Evolutionary conservation across 495 filamentous ascomycete genomes (phyloP).

Genomic region (Peziza echinospora): DNA sequence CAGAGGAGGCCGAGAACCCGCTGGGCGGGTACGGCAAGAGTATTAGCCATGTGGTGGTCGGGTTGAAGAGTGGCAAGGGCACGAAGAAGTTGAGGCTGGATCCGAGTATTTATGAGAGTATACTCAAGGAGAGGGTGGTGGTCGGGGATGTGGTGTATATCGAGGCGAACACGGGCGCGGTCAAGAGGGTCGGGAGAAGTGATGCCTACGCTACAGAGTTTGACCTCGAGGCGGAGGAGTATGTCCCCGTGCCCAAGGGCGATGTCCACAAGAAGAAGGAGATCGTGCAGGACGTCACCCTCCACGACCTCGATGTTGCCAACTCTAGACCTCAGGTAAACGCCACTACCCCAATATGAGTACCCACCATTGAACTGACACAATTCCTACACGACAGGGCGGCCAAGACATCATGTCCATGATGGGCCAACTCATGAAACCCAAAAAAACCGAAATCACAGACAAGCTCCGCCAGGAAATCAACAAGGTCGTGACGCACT

Average conservation of each 20-base stretch:
- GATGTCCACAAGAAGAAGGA: constrained; percentile 99
- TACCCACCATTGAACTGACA: too few species aligned
- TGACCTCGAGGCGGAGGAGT: constrained; percentile 94
- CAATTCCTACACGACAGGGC: constrained; percentile 30
- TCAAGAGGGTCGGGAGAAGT: constrained; percentile 83
- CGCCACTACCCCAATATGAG: background rate
- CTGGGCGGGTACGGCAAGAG: constrained; percentile 86
- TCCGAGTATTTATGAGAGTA: constrained; percentile 94
- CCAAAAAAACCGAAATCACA: constrained; percentile 95
- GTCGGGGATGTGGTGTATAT: constrained; percentile 97
- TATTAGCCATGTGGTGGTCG: constrained; percentile 25
- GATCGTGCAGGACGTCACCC: constrained; percentile 94
- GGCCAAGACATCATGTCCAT: constrained; percentile 99
- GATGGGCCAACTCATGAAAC: constrained; percentile 99
- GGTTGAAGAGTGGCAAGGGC: constrained; percentile 67
- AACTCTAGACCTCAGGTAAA: constrained; percentile 54
- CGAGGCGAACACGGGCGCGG: constrained; percentile 91
- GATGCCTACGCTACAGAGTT: constrained; percentile 97
- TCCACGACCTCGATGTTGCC: constrained; percentile 90
- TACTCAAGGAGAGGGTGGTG: constrained; percentile 91
- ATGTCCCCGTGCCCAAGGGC: constrained; percentile 93
- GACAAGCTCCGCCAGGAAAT: constrained; percentile 90
- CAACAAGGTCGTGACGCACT: constrained; percentile 95
- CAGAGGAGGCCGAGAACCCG: constrained; percentile 96
- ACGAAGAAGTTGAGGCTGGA: constrained; percentile 94